A percentile compares a stretch with the other conserved stretches of the same genome.
Evolutionary conservation across 2,329 filamentous ascomycete genomes (phyloP).

Genomic region (Aspergillus uvarum): DNA sequence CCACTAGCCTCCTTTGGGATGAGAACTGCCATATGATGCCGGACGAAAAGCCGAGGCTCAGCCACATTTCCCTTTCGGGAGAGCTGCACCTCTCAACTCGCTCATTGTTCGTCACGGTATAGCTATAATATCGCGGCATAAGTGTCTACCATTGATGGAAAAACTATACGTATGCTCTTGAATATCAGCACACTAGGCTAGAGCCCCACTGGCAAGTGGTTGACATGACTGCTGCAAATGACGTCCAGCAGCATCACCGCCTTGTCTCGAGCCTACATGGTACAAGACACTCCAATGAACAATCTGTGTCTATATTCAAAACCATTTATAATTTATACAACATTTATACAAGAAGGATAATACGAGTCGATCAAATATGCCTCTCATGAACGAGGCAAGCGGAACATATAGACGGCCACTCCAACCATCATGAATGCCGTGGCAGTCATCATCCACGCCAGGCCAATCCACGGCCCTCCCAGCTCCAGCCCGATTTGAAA

Average conservation of each 20-base stretch:
- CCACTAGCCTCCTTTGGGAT: not conserved
- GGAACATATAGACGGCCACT: constrained; percentile 28
- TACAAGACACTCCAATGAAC: not conserved
- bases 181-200: not conserved
- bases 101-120: not conserved
- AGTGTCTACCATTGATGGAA: not conserved
- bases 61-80: not conserved
- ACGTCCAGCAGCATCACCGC: not conserved
- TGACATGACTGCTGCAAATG: not conserved
- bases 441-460: constrained; percentile 48
- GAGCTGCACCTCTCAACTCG: not conserved
- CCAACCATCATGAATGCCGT: constrained; percentile 34
- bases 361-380: not conserved
- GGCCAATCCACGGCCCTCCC: constrained; percentile 49
- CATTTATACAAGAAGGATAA: not conserved
- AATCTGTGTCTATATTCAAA: constrained; percentile 1
- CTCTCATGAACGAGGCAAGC: constrained; percentile 20
- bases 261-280: not conserved
- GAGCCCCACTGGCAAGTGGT: not conserved
- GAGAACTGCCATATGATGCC: not conserved
- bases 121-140: not conserved
- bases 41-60: not conserved
- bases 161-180: not conserved
- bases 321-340: not conserved
- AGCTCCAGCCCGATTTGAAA: constrained; percentile 50